Base-by-base conservation (phyloP, 2,329 filamentous ascomycete genomes). In the Beauveria sp. region DNA sequence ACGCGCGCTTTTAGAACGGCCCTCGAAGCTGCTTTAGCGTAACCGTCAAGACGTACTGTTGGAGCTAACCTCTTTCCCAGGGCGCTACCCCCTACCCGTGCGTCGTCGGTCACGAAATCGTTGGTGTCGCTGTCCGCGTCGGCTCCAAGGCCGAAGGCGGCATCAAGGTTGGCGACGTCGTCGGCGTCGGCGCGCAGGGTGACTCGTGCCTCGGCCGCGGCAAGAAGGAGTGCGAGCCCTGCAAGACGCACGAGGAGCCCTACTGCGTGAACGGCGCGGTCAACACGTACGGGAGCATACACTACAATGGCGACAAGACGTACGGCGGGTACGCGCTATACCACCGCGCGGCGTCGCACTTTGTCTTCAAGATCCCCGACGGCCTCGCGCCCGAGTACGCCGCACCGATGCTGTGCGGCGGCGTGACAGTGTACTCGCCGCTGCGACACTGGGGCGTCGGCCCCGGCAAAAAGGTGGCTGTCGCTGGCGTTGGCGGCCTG, bases 351-450 rank as follows among this genome's bases (percentile, higher is more conserved):
- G 69, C 70, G 7, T 70, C 69, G 12, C 70, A 71, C 63, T 90
- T 89, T 62, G 76, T 76, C 22, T 65, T 80, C 65, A 77, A 76
- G 66, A 78, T 80, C 53, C 78, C 77, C n/a, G 73, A 76, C 14
- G 71, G 70, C 3, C 62, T 80, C 6, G 65, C 70, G 2, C 72
- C 72, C 2, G 77, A 75, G 57, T 64, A 73, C 57, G 76, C 77
- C 10, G 79, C 87, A 20, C 87, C 88, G 3, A 84, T 91, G 81
- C 77, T 91, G 47, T 91, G 88, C 68, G 88, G 81, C 24, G 88
- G 88, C 16, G 80, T 90, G 40, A 91, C 88, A 0, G 77, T 87
- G 7, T 91, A 80, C 69, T 77, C 79, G 12, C 88, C 88, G 1
- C 72, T 91, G 55, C 77, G 77, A 66, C 78, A 84, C 57, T 82